Base-by-base conservation (phyloP, 805 yeast species). In the Blastobotrys robertii region DNA sequence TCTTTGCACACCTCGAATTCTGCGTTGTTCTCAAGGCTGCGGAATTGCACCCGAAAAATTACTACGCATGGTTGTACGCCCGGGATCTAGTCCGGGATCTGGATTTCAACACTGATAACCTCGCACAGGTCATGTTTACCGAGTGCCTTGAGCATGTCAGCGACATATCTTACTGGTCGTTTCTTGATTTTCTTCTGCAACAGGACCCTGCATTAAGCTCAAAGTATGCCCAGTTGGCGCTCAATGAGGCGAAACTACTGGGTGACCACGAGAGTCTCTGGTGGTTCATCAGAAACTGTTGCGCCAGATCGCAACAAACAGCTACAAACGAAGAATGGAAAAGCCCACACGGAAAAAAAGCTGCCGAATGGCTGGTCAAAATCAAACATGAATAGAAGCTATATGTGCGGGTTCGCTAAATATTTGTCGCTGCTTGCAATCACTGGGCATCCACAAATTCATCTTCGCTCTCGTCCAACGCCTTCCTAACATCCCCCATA, bases 61-160 rank as follows among this genome's bases (percentile, higher is more conserved):
- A 74, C 50, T 73, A 73, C 43, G 74, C 77, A 0, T 65, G 72
- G 66, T 52, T 58, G n/a, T 59, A 64, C 44, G 58, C 69, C 3
- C 56, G 69, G 25, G 57, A 62, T 57, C 41, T 60, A 13, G 38
- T 54, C 25, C 37, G 22, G 33, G 37, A 30, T 10, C 42, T 41
- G 12, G 16, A 38, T 8, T 33, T 40, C 8, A 35, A 19, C 30
- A 33, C 29, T 19, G 44, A n/a, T 22, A 25, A 38, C 55, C 38
- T 51, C 42, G 41, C 48, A 49, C 40, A 37, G 50, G 34, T 44
- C 30, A 13, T n/a, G 25, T 36, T 38, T 6, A 34, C 15, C 14
- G 43, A 51, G n/a, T 49, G 58, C 38, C 30, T 30, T 8, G 41
- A 25, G 15, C 50, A 59, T 33, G 51, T 60, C 6, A 44, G 60